phyloP scores from a whole-genome alignment of 108 stramenopile genomes.

The Fragilariopsis cylindrus region DNA sequence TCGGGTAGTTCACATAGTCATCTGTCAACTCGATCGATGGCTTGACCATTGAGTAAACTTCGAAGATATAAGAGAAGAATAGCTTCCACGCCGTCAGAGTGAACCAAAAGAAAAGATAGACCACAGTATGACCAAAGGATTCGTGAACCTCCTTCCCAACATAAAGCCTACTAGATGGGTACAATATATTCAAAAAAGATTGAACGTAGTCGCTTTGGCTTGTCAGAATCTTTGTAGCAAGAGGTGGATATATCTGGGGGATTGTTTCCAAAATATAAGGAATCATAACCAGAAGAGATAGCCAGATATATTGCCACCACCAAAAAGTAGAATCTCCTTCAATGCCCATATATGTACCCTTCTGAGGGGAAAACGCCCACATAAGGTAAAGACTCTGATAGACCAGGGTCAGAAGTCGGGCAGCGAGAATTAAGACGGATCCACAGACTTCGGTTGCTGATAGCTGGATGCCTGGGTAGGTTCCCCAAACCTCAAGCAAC shows the following conservation, averaged over 20 bases:
- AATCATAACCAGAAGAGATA: constrained; percentile 86
- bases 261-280: constrained; percentile 82
- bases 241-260: constrained; percentile 74
- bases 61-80: constrained; percentile 93
- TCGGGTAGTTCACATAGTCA: constrained; percentile 93
- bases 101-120: constrained; percentile 90
- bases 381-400: constrained; percentile 93
- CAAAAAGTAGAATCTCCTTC: constrained; percentile 88
- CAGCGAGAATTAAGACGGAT: constrained; percentile 80
- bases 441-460: constrained; percentile 91
- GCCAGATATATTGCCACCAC: constrained; percentile 99
- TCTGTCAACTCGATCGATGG: constrained; percentile 93
- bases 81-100: constrained; percentile 92
- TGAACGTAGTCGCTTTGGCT: constrained; percentile 88
- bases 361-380: constrained; percentile 89
- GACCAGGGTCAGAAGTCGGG: constrained; percentile 86
- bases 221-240: constrained; percentile 74
- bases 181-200: constrained; percentile 88
- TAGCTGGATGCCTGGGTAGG: constrained; percentile 90
- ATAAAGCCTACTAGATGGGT: constrained; percentile 88
- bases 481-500: constrained; percentile 91
- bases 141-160: constrained; percentile 93
- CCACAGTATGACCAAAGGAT: constrained; percentile 70
- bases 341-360: constrained; percentile 73
- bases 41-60: constrained; percentile 92